Conservation (phyloP, 1,139 yeast genomes). For the Candida gigantensis region DNA sequence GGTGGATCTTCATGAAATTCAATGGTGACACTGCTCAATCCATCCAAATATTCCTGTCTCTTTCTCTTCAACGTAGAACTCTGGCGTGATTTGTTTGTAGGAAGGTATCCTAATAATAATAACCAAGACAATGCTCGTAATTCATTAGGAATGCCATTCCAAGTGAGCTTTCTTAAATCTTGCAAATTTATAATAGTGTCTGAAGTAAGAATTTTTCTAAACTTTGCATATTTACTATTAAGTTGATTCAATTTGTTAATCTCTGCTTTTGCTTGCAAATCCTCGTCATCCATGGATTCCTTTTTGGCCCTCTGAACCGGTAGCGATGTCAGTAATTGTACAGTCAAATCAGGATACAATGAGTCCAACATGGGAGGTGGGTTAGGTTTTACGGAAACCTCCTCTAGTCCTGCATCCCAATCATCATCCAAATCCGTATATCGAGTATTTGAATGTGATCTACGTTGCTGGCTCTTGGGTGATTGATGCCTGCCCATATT, state of each 20-base stretch:
- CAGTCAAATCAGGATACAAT: constrained; percentile 39
- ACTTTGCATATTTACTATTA: constrained; percentile 64
- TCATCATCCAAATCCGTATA: constrained; percentile 80
- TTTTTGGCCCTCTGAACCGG: constrained; percentile 12
- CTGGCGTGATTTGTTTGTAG: constrained; percentile 80
- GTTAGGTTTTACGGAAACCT: constrained; percentile 20
- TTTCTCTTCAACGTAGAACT: constrained; percentile 69
- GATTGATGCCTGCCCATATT: constrained; percentile 1
- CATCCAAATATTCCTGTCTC: constrained; percentile 82
- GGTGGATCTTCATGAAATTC: constrained; percentile 50
- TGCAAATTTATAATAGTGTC: constrained; percentile 54
- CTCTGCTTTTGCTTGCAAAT: constrained; percentile 41
- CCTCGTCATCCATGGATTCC: constrained; percentile 26
- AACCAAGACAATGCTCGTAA: constrained; percentile 90
- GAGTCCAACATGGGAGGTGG: constrained; percentile 35
- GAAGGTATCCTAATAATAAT: constrained; percentile 82
- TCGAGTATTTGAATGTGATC: constrained; percentile 18
- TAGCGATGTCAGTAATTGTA: constrained; percentile 11
- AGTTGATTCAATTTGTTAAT: constrained; percentile 59
- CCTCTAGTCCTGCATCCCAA: constrained; percentile 87
- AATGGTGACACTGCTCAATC: constrained; percentile 43
- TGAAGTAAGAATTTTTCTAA: constrained; percentile 61
- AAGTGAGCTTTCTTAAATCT: constrained; percentile 75
- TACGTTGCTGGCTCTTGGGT: constrained; percentile 8
- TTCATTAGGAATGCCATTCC: constrained; percentile 92